phyloP scores from a whole-genome alignment of 805 yeast species.

The Pichia occidentalis region DNA sequence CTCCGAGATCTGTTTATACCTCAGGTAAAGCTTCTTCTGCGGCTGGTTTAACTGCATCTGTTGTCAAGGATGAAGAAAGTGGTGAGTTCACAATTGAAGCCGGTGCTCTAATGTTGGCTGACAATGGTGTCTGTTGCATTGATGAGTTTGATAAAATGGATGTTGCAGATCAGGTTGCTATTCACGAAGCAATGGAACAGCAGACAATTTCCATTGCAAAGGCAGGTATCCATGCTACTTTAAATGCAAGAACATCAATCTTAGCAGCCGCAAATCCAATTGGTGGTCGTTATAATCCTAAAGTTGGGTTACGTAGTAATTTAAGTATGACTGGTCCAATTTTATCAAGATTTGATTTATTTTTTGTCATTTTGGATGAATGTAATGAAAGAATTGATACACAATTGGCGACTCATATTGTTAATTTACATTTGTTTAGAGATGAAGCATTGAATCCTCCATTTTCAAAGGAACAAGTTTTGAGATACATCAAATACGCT shows the following conservation, averaged over 20 bases:
- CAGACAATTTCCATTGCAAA: constrained; percentile 97
- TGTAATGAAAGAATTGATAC: constrained; percentile 89
- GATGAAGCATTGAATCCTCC: constrained; percentile 91
- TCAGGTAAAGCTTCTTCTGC: constrained; percentile 98
- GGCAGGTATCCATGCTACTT: constrained; percentile 97
- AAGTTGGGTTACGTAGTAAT: constrained; percentile 75
- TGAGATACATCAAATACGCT: constrained; percentile 86
- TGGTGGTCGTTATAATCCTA: constrained; percentile 93
- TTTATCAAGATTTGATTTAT: constrained; percentile 95
- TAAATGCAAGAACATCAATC: constrained; percentile 94
- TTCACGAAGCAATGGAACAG: constrained; percentile 99
- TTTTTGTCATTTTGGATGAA: constrained; percentile 91
- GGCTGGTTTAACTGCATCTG: constrained; percentile 98
- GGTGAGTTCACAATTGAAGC: constrained; percentile 98
- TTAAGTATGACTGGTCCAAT: constrained; percentile 96
- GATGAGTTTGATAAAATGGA: constrained; percentile 99
- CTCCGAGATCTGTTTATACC: constrained; percentile 93
- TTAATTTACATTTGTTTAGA: constrained; percentile 81
- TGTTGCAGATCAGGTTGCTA: constrained; percentile 89
- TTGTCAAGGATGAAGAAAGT: constrained; percentile 93
- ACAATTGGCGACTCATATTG: constrained; percentile 86
- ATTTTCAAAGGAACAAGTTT: constrained; percentile 77
- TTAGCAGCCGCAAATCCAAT: constrained; percentile 98
- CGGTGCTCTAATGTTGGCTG: constrained; percentile 97
- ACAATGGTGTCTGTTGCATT: constrained; percentile 96